These are phyloP conservation scores for Fusarium euwallaceae DNA, from an alignment of 2,329 filamentous ascomycete species.

Conservation along the genomic window DNA sequence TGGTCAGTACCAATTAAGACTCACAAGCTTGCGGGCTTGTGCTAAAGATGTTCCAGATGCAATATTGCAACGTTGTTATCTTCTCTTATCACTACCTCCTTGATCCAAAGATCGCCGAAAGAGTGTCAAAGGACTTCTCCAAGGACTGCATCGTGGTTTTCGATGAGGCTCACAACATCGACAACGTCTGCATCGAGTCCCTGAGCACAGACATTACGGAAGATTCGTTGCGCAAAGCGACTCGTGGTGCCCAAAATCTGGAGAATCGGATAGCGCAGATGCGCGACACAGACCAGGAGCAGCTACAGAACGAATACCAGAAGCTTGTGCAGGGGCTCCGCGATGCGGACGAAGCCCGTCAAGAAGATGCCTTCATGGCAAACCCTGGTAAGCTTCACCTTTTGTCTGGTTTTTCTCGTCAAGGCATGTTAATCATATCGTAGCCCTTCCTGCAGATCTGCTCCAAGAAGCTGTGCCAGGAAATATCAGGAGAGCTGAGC, in stretches of 20 bases:
- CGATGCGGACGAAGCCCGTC: conserved; percentile 87
- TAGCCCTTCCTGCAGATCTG: conserved; percentile 89
- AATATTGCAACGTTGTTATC: conserved; percentile 99
- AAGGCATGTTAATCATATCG: conserved; percentile 6
- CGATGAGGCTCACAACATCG: conserved; percentile 98
- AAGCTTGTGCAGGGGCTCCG: conserved; percentile 94
- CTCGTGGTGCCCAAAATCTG: conserved; percentile 88
- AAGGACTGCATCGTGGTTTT: conserved; percentile 99
- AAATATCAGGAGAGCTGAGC: conserved; percentile 94
- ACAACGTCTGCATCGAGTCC: conserved; percentile 99
- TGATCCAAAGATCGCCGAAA: conserved; percentile 96
- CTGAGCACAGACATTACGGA: conserved; percentile 97
- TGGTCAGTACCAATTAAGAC: conserved; percentile 68
- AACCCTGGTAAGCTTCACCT: conserved; percentile 75
- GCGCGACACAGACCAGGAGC: conserved; percentile 94
- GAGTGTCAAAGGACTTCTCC: conserved; percentile 94
- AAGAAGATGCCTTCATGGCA: conserved; percentile 97
- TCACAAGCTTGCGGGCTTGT: not conserved
- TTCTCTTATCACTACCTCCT: conserved; percentile 99
- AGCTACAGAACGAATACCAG: conserved; percentile 93
- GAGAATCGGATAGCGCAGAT: conserved; percentile 93
- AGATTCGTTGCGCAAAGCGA: conserved; percentile 91
- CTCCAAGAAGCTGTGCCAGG: conserved; percentile 96
- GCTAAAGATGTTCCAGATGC: conserved; percentile 73
- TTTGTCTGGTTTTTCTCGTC: not conserved